Percentiles rank a stretch among this genome's conserved stretches.
Conservation (phyloP, 805 yeast genomes). For the Wickerhamomyces mucosus region DNA sequence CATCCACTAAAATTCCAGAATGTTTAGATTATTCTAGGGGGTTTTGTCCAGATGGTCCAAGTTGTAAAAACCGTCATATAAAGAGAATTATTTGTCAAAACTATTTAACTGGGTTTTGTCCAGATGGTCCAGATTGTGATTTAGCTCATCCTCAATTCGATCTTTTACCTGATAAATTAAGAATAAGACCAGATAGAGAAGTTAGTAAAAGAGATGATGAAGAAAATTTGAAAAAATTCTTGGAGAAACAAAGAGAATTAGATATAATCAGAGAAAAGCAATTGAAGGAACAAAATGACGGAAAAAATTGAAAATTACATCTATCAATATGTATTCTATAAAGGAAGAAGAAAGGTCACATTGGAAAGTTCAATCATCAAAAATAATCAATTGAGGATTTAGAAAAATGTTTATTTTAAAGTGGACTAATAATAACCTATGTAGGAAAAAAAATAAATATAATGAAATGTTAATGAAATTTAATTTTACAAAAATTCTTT, state of each 20-base stretch:
- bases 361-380: no score
- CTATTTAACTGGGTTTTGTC: slow-evolving; percentile 87
- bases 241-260: slow-evolving; percentile 20
- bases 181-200: slow-evolving; percentile 26
- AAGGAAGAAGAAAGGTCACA: no score
- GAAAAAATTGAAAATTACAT: no score
- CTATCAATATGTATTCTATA: no score
- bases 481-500: neutral
- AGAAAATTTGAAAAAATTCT: slow-evolving; percentile 11
- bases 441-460: neutral
- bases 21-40: slow-evolving; percentile 81
- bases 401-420: no score
- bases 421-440: no score
- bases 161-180: slow-evolving; percentile 30
- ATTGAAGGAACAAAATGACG: slow-evolving; percentile 10
- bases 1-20: slow-evolving; percentile 78
- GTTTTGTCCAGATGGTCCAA: slow-evolving; percentile 87
- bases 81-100: slow-evolving; percentile 68
- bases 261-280: slow-evolving; percentile 14
- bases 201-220: slow-evolving; percentile 7
- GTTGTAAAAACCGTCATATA: slow-evolving; percentile 73
- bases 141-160: slow-evolving; percentile 78
- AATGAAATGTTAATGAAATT: slow-evolving; percentile 1
- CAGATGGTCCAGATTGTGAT: slow-evolving; percentile 65
- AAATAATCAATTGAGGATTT: no score